Evolutionary conservation across 306 rosid genomes (phyloP).

Genomic region (Herpetospermum pedunculosum): DNA sequence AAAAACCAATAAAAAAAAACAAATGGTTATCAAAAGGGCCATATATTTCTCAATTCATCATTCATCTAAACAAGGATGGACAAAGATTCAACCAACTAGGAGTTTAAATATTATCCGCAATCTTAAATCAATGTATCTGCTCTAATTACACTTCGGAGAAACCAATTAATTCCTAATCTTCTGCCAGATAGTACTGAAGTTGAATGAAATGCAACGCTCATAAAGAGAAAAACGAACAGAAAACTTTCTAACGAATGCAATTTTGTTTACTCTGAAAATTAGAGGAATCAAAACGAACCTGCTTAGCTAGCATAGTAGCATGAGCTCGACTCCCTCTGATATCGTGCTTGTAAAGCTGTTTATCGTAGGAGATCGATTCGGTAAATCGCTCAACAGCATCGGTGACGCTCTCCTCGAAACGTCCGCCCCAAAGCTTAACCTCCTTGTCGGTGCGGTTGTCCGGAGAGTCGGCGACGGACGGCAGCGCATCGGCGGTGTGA

Average conservation of each 20-base stretch:
- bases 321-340: constrained; percentile 82
- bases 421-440: constrained; percentile 94
- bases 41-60: background rate
- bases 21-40: too few relatives aligned
- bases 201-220: background rate
- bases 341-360: constrained; percentile 73
- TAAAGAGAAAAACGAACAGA: background rate
- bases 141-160: background rate
- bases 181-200: background rate
- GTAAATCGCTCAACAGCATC: constrained; percentile 86
- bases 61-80: background rate
- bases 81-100: background rate
- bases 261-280: background rate
- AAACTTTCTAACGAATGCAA: background rate
- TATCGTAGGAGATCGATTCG: constrained; percentile 84
- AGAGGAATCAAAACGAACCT: constrained; percentile 25
- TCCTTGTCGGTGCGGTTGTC: constrained; percentile 33
- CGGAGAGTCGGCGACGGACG: background rate
- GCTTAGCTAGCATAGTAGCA: constrained; percentile 87
- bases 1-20: too few relatives aligned
- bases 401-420: constrained; percentile 78
- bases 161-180: background rate
- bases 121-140: background rate
- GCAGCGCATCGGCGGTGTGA: background rate
- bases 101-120: background rate